phyloP scores from a whole-genome alignment of 2,329 filamentous ascomycete species.

The Neofusicoccum sp. region DNA sequence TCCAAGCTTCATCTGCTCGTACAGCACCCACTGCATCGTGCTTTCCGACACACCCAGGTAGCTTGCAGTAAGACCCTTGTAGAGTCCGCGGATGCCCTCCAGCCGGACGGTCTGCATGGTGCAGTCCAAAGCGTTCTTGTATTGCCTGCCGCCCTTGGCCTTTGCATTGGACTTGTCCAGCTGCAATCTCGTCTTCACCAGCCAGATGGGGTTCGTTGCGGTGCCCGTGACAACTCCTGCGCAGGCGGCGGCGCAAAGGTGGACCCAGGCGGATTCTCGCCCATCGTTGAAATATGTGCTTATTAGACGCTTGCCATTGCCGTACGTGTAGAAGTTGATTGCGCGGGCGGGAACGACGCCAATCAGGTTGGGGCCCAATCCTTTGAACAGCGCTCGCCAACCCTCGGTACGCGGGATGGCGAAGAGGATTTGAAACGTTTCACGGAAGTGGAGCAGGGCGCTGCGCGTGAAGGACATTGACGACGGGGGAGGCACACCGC shows the following conservation, averaged over 20 bases:
- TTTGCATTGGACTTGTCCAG: slow-evolving; percentile 80
- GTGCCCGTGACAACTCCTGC: slow-evolving; percentile 86
- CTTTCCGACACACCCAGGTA: slow-evolving; percentile 90
- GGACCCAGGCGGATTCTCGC: slow-evolving; percentile 69
- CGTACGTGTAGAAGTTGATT: slow-evolving; percentile 93
- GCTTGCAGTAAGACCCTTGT: slow-evolving; percentile 86
- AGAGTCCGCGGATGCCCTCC: slow-evolving; percentile 79
- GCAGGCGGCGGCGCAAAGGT: slow-evolving; percentile 70
- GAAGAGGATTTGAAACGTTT: slow-evolving; percentile 82
- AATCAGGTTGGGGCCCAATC: slow-evolving; percentile 83
- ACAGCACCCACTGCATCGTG: slow-evolving; percentile 89
- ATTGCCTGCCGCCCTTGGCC: slow-evolving; percentile 61
- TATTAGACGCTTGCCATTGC: slow-evolving; percentile 83
- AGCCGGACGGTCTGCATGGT: slow-evolving; percentile 75
- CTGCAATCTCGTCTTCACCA: slow-evolving; percentile 90
- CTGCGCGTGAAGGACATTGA: slow-evolving; percentile 64
- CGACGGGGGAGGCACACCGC: slow-evolving; percentile 52
- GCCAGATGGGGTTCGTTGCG: slow-evolving; percentile 93
- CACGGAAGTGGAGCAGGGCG: slow-evolving; percentile 71
- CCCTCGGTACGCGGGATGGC: slow-evolving; percentile 80
- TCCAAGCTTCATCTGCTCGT: slow-evolving; percentile 85
- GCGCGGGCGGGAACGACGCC: slow-evolving; percentile 85
- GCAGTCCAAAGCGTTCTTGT: slow-evolving; percentile 87
- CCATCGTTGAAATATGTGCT: slow-evolving; percentile 71
- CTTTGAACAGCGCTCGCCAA: slow-evolving; percentile 86